Evolutionary conservation across 768 basidiomycete species (phyloP).

Genomic region (Cantharellus cinnabarinus): DNA sequence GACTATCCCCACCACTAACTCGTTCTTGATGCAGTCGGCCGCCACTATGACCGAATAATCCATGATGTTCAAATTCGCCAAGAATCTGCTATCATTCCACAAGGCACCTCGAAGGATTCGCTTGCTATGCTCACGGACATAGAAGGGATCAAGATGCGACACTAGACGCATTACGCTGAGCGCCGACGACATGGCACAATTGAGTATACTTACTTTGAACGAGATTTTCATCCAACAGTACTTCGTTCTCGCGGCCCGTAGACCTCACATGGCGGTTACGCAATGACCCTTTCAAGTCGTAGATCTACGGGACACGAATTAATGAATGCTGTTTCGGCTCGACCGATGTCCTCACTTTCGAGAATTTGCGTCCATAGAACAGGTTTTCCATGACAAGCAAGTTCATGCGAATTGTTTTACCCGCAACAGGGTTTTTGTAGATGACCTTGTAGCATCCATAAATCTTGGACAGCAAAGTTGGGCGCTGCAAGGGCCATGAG

Average conservation of each 20-base stretch:
- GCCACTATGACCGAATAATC: slow-evolving; percentile 95
- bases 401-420: slow-evolving; percentile 81
- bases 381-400: slow-evolving; percentile 95
- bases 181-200: slow-evolving; percentile 1
- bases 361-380: slow-evolving; percentile 81
- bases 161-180: neutral
- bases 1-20: slow-evolving; percentile 92
- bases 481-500: slow-evolving; percentile 33
- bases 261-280: slow-evolving; percentile 84
- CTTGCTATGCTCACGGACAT: slow-evolving; percentile 91
- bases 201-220: slow-evolving; percentile 51
- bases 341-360: slow-evolving; percentile 32
- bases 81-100: slow-evolving; percentile 87
- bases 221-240: slow-evolving; percentile 89
- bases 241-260: slow-evolving; percentile 79
- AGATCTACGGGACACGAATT: slow-evolving; percentile 36
- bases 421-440: slow-evolving; percentile 48
- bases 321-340: neutral
- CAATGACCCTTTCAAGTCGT: slow-evolving; percentile 91
- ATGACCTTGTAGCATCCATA: slow-evolving; percentile 93
- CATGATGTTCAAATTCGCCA: slow-evolving; percentile 89
- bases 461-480: slow-evolving; percentile 86
- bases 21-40: slow-evolving; percentile 71
- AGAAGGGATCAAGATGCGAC: slow-evolving; percentile 76
- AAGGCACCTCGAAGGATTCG: slow-evolving; percentile 77